Evolutionary conservation across 2,329 filamentous ascomycete genomes (phyloP), one percentile per base, ranked within the genome.

Genomic region (Monilinia polystroma): DNA sequence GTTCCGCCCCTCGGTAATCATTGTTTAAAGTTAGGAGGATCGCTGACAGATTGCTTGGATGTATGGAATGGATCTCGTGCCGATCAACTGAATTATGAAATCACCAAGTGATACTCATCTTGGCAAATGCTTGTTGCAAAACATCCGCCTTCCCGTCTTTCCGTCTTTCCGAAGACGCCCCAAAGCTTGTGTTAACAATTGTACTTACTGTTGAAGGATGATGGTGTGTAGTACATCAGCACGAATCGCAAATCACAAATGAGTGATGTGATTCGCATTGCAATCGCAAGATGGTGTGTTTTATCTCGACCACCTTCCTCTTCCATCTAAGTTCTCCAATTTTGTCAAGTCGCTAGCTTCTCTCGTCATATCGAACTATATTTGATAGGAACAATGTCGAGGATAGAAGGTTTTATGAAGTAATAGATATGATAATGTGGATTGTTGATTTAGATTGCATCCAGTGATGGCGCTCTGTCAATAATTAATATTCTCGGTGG

Each of bases 131-230:
- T 47, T 47, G 26, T 35, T 32, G 43, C 14, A 41, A 18, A 10
- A 41, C 20, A 45, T 45, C 41, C 53, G 29, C 23, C 18, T 54
- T 58, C 32, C 23, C 53, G 29, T 14, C 18, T 54, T 35, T n/a
- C 45, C 29, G 29, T 51, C 45, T 62, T 62, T 52, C 32, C 45
- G 45, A 18, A 10, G 23, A 29, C 10, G 47, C 49, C 35, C 38
- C 35, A 54, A 63, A 63, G 60, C 59, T 63, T 63, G 49, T 63
- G 23, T 54, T 29, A 20, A 54, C 49, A 32, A 54, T 26, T 16
- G 16, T 43, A 16, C 14, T 4, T 12, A 41, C 11, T 41, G 38
- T 41, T 35, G 32, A 35, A 41, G 41, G 41, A 43, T 43, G 41
- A 26, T 20, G 18, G 32, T 20, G 53, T 32, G 47, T 20, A 63